Base-by-base conservation (phyloP, 768 basidiomycete genomes). In the Paxillus involutus region DNA sequence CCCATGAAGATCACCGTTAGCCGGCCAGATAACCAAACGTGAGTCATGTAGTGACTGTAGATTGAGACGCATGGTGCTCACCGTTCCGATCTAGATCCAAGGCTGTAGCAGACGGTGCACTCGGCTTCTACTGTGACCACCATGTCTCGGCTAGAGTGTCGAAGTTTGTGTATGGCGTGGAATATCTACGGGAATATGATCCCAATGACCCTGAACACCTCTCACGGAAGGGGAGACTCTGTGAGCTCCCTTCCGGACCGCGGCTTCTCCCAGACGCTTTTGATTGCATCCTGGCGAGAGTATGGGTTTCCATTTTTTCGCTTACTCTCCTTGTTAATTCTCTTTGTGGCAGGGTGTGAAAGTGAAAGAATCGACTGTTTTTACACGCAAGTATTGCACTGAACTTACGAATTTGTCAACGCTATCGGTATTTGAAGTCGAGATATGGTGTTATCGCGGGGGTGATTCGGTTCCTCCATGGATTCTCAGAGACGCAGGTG, bases 401-500 rank as follows among this genome's bases (percentile, higher is more conserved):
- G 89, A 91, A 64, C 78, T 91, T 36, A 91, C 89, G 9, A 89
- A 80, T 57, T 66, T 91, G 30, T 82, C 84, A 4, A 85, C 88
- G 60, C 75, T 90, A 5, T 88, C 86, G 13, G 85, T 90, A 16
- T 91, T 91, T 59, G 89, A 91, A 65, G 88, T 91, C 26, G 88
- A 91, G 67, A 80, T 91, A 59, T 91, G 89, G 89, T 91, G 89
- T 64, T 91, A 81, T 69, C 76, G 89, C 63, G 88, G 89, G n/a
- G 85, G 85, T 43, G 81, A 86, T 58, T 74, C 70, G 7, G 73
- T 86, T 33, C 89, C 89, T 1, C 81, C 83, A 59, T 91, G 89
- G 89, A 91, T 91, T 49, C 75, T 83, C 44, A 74, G 88, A 51
- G 72, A 80, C 14, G 78, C 80, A 54, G 62, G 60, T 79, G 62